Evolutionary conservation across 2,329 filamentous ascomycete genomes (phyloP).

Genomic region (Phaeosphaeriaceae sp.): DNA sequence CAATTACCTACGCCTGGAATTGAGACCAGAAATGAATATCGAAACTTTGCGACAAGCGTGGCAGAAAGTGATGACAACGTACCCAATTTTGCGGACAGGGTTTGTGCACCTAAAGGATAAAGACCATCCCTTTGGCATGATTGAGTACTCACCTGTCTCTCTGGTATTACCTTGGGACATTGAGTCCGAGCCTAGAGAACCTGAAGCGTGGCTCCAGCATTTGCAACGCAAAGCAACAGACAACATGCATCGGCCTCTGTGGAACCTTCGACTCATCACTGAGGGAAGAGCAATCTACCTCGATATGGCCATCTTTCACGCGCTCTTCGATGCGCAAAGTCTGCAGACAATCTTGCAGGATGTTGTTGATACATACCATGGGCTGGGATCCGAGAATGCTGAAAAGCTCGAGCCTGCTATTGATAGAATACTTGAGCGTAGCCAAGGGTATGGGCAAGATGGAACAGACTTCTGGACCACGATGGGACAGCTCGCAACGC

Average conservation of each 20-base stretch:
- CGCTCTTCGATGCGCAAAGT: conserved; percentile 83
- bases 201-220: conserved; percentile 33
- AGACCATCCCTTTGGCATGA: conserved; percentile 74
- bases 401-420: conserved; percentile 54
- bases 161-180: conserved; percentile 46
- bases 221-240: conserved; percentile 44
- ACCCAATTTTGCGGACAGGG: conserved; percentile 79
- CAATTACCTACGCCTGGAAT: conserved; percentile 69
- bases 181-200: neutral
- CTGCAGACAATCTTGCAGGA: conserved; percentile 70
- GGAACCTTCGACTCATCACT: conserved; percentile 64
- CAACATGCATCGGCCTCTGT: conserved; percentile 64
- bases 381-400: conserved; percentile 23
- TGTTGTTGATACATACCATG: conserved; percentile 55
- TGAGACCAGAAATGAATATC: conserved; percentile 53
- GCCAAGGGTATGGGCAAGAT: conserved; percentile 35
- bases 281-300: conserved; percentile 34
- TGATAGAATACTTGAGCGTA: conserved; percentile 53
- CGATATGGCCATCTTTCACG: conserved; percentile 73
- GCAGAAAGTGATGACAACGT: conserved; percentile 58
- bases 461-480: conserved; percentile 68
- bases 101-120: conserved; percentile 70
- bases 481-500: conserved; percentile 59
- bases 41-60: conserved; percentile 64
- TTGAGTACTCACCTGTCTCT: conserved; percentile 60